These are phyloP conservation scores for Tuber melanosporum DNA, from an alignment of 495 filamentous ascomycete genomes.

Conservation along the genomic window DNA sequence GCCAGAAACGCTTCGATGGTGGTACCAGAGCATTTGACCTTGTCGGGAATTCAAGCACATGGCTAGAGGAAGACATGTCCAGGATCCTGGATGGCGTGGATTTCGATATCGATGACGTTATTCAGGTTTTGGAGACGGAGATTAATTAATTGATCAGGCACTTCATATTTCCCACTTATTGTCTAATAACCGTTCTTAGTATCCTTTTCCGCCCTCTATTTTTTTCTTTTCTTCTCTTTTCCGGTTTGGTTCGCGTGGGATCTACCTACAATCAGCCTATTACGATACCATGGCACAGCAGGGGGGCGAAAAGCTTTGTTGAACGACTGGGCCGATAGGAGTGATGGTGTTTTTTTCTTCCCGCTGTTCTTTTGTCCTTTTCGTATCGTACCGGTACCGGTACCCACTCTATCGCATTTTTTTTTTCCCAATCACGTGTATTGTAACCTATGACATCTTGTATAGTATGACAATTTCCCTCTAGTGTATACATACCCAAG, in stretches of 20 bases:
- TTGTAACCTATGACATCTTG: background rate
- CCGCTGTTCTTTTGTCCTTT: background rate
- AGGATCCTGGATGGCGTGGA: slow-evolving; percentile 38
- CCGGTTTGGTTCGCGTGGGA: background rate
- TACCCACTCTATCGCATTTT: background rate
- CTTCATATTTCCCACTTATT: background rate
- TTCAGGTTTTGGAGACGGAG: slow-evolving; percentile 39
- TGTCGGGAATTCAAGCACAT: slow-evolving; percentile 26
- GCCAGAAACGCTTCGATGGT: slow-evolving; percentile 12
- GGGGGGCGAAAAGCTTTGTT: background rate
- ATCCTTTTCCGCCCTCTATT: background rate
- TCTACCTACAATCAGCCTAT: background rate
- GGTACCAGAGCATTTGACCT: slow-evolving; percentile 31
- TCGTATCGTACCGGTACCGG: background rate
- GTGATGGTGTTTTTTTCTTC: background rate
- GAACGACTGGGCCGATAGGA: background rate
- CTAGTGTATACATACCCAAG: background rate
- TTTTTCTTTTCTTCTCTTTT: slow-evolving; percentile 6
- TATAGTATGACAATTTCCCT: background rate
- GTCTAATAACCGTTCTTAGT: slow-evolving; percentile 4
- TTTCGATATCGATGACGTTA: slow-evolving; percentile 42
- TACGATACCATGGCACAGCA: background rate
- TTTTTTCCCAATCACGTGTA: background rate
- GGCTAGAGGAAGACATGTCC: slow-evolving; percentile 38
- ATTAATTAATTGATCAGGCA: slow-evolving; percentile 32